These are phyloP conservation scores for Candida coquimbonensis DNA, from an alignment of 805 yeast genomes.

Conservation along the genomic window DNA sequence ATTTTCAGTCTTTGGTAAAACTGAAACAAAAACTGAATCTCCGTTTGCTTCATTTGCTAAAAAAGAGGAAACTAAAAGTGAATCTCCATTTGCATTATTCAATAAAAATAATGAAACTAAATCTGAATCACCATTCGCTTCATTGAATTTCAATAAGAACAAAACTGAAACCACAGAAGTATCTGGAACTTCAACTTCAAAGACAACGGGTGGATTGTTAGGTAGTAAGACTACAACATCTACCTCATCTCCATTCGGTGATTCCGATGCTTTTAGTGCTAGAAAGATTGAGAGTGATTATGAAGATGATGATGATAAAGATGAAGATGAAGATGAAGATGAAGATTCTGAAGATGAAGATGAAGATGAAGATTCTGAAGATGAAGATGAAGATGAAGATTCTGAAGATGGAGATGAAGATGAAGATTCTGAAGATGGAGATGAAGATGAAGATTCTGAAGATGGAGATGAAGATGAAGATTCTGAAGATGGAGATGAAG, in stretches of 20 bases:
- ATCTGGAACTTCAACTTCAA: too few relatives aligned
- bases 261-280: too few relatives aligned
- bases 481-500: not conserved
- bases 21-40: conserved; percentile 4
- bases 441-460: not conserved
- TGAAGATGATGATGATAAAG: conserved; percentile 1
- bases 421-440: not conserved
- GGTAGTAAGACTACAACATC: too few relatives aligned
- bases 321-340: not conserved
- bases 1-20: conserved; percentile 14
- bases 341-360: not conserved
- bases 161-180: too few relatives aligned
- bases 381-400: not conserved
- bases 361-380: conserved; percentile 1
- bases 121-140: conserved; percentile 2
- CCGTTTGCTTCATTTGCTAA: conserved; percentile 14
- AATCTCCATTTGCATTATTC: conserved; percentile 16
- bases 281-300: not conserved
- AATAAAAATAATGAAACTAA: conserved; percentile 5
- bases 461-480: not conserved
- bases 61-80: not conserved
- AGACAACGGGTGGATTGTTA: too few relatives aligned
- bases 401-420: not conserved
- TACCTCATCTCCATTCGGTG: too few relatives aligned
- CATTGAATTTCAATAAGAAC: not conserved